Base-by-base conservation (phyloP, 2,329 filamentous ascomycete genomes). In the Cercospora sojina region DNA sequence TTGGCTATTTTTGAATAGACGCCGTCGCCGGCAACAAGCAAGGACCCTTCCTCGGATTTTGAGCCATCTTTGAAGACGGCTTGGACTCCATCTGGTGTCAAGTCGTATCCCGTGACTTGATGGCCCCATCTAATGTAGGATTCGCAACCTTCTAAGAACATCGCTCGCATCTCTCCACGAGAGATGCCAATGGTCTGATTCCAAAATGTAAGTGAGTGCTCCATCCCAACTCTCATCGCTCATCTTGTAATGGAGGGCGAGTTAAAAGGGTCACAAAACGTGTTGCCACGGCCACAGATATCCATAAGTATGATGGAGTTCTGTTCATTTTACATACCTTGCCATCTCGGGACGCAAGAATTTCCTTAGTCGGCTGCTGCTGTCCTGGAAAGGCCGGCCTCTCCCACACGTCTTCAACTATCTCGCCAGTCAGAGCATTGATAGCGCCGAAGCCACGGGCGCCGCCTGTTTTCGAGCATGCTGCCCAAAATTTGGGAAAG, bases 1-100 rank as follows among this genome's bases (percentile, higher is more conserved):
- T 82, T 84, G 0, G 87, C 86, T 12, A 90, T 81, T 59, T 81
- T 80, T 8, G 87, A 89, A 71, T 86, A 84, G 47, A 89, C 84
- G 10, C 88, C 88, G 57, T 90, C 88, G 3, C 87, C 88, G 2
- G 82, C 87, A 9, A 90, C 74, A 9, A 89, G 78, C 81, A 90
- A 79, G 0, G 82, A 81, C 1, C 87, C 87, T 72, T 88, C 86
- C 5, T 82, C 79, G 0, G 85, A 88, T 71, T 82, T 85, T 12
- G 81, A 82, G 0, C 87, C 88, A 70, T 90, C 88, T 0, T 83
- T 81, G 70, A 90, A 90, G 1, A 87, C 71, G 2, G 84, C 84
- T 1, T 77, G 78, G 1, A 90, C 87, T 3, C 87, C 87, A 5
- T 79, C 77, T 0, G 74, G 73, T 0, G 84, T 86, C 56, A 85